Percentiles rank a stretch among this genome's conserved stretches.
phyloP scores from a whole-genome alignment of 2,329 filamentous ascomycete species.

The Aspergillus ruber region DNA sequence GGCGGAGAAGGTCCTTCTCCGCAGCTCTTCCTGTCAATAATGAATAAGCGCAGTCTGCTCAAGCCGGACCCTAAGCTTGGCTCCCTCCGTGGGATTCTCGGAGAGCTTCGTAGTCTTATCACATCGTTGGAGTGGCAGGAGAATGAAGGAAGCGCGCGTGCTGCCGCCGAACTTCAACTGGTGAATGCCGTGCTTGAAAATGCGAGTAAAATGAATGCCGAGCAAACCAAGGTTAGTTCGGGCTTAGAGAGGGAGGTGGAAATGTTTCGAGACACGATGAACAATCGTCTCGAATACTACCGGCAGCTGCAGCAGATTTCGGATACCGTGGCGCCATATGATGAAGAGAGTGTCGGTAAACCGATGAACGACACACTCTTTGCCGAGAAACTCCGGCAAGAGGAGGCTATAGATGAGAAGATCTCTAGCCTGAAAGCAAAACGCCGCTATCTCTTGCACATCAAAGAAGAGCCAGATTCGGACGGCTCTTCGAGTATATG shows the following conservation, averaged over 20 bases:
- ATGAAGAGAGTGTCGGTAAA: slow-evolving; percentile 53
- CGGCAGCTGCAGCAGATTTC: slow-evolving; percentile 85
- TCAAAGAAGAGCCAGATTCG: slow-evolving; percentile 56
- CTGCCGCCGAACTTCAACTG: slow-evolving; percentile 58
- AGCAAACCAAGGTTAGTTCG: slow-evolving; percentile 47
- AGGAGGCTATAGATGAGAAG: slow-evolving; percentile 50
- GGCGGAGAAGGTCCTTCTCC: slow-evolving; percentile 65
- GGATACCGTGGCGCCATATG: slow-evolving; percentile 72
- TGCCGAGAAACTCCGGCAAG: slow-evolving; percentile 36
- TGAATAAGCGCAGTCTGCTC: slow-evolving; percentile 40
- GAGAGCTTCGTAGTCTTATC: slow-evolving; percentile 60
- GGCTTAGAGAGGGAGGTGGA: slow-evolving; percentile 62
- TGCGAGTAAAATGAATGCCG: slow-evolving; percentile 48
- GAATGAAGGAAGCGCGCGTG: slow-evolving; percentile 48
- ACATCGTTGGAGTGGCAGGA: slow-evolving; percentile 55
- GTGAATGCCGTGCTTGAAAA: slow-evolving; percentile 57
- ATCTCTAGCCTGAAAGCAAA: slow-evolving; percentile 63
- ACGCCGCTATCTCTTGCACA: slow-evolving; percentile 63
- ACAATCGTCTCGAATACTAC: slow-evolving; percentile 81
- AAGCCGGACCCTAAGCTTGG: slow-evolving; percentile 44
- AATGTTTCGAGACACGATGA: slow-evolving; percentile 71
- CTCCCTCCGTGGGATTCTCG: slow-evolving; percentile 65
- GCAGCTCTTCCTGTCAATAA: slow-evolving; percentile 49
- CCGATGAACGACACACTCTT: slow-evolving; percentile 49
- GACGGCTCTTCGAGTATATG: slow-evolving; percentile 62